These are phyloP conservation scores for Salmacisia buchloeana DNA, from an alignment of 1,284 basidiomycete genomes.

Conservation along the genomic window DNA sequence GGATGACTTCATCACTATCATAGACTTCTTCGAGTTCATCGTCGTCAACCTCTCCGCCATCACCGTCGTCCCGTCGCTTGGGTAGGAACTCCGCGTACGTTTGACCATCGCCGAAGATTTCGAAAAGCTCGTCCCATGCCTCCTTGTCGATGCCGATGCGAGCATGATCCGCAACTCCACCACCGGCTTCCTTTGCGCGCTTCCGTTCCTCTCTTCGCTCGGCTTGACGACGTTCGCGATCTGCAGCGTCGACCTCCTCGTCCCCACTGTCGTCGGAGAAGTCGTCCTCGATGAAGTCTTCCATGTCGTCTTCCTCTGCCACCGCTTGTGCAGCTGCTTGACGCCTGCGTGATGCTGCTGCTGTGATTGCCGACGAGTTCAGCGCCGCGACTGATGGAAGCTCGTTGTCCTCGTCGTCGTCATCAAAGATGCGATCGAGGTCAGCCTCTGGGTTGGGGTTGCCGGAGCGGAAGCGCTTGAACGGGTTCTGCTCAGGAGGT, in stretches of 20 bases:
- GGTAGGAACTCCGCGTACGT: conserved; percentile 89
- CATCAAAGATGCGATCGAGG: conserved; percentile 70
- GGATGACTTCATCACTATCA: conserved; percentile 25
- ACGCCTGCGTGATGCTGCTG: conserved; percentile 21
- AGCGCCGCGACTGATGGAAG: conserved; percentile 36
- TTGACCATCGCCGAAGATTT: conserved; percentile 92
- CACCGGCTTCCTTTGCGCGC: conserved; percentile 56
- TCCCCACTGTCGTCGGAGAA: conserved; percentile 36
- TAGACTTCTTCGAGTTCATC: conserved; percentile 51
- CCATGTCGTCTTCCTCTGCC: conserved; percentile 52
- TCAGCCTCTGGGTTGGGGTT: conserved; percentile 58
- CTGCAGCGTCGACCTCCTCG: conserved; percentile 42
- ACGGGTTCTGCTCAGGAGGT: conserved; percentile 52
- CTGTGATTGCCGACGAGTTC: conserved; percentile 19
- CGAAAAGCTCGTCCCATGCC: conserved; percentile 93
- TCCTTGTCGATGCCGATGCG: conserved; percentile 55
- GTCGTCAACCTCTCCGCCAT: conserved; percentile 60
- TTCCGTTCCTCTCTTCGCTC: conserved; percentile 58
- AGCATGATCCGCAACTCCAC: conserved; percentile 55
- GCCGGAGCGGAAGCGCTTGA: conserved; percentile 54
- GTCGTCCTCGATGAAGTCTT: conserved; percentile 72
- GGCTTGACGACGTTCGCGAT: conserved; percentile 62
- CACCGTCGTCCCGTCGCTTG: conserved; percentile 63
- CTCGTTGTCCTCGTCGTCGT: conserved; percentile 59
- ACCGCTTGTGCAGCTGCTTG: conserved; percentile 11